Evolutionary conservation across 805 yeast genomes (phyloP), one percentile per base, ranked within the genome.

Genomic region (Lipomyces japonicus): DNA sequence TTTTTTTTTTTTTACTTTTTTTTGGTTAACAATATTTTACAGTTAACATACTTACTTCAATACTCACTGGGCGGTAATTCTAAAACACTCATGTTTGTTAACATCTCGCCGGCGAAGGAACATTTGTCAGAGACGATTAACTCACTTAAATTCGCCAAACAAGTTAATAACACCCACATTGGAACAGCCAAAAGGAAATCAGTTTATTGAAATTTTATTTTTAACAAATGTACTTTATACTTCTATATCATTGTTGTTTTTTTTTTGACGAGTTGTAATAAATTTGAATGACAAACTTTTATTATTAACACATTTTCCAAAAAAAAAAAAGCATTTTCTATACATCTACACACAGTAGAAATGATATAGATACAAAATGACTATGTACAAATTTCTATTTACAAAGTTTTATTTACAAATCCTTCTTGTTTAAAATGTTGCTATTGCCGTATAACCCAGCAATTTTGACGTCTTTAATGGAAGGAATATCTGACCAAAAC

Each of bases 21-120:
- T 23, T 3, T n/a, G 21, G 18, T 39, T 39, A 31, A 31, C 34
- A 42, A 24, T 19, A 14, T 14, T 9, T 1, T 1, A 18, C 24
- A 53, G 68, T 66, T 91, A 63, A 91, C 98, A 0, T 86, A 86
- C 63, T 70, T 90, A 12, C 71, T 91, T 51, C 93, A 89, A 61
- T 81, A 86, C 63, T 88, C 96, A 14, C 72, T 91, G 23, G 81
- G 84, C 4, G 96, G 96, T 0, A 77, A 79, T 48, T 86, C 96
- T 2, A 93, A 91, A 67, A 88, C 96, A 0, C 72, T 91, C 51
- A 89, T 91, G 96, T 84, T 91, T 73, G 96, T 89, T 14, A 90
- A 88, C 61, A 75, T 90, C 0, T 84, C 95, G 0, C 89, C 95
- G 2, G 69, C 76, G 43, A 65, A 64, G 9, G 68, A 68, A 14